phyloP scores from a whole-genome alignment of 2,329 filamentous ascomycete genomes.

The Huntiella decipiens region DNA sequence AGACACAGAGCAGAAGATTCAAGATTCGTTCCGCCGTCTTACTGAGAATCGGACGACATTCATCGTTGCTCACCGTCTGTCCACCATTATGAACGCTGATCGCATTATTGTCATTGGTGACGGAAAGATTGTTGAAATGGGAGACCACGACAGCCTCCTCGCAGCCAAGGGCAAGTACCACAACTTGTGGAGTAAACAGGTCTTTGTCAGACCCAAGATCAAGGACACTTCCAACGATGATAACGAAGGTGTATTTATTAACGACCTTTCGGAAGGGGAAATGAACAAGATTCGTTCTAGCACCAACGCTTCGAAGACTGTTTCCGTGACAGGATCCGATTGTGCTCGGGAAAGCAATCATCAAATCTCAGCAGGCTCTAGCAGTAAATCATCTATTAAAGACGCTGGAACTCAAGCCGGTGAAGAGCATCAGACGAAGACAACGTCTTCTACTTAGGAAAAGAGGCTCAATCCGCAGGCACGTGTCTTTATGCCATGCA shows the following conservation, averaged over 20 bases:
- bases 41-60: conserved; percentile 46
- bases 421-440: not conserved
- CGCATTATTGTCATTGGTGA: conserved; percentile 45
- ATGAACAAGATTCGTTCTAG: conserved; percentile 20
- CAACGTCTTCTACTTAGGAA: conserved; percentile 20
- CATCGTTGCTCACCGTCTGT: conserved; percentile 49
- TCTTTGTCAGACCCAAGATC: conserved; percentile 30
- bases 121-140: conserved; percentile 44
- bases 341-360: not conserved
- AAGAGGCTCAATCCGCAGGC: conserved; percentile 36
- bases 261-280: conserved; percentile 21
- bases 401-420: too few species aligned
- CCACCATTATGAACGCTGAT: conserved; percentile 52
- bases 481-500: conserved; percentile 33
- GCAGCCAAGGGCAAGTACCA: conserved; percentile 40
- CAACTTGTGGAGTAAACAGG: conserved; percentile 45
- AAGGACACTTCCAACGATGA: conserved; percentile 15
- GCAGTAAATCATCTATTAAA: not conserved
- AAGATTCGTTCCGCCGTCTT: conserved; percentile 38
- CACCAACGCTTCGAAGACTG: not conserved
- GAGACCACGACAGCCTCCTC: conserved; percentile 40
- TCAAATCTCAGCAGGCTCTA: not conserved
- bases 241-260: conserved; percentile 17
- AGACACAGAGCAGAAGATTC: conserved; percentile 48
- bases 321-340: not conserved